These are phyloP conservation scores for Hypoxylon sp. DNA, from an alignment of 2,329 filamentous ascomycete species.

Conservation along the genomic window DNA sequence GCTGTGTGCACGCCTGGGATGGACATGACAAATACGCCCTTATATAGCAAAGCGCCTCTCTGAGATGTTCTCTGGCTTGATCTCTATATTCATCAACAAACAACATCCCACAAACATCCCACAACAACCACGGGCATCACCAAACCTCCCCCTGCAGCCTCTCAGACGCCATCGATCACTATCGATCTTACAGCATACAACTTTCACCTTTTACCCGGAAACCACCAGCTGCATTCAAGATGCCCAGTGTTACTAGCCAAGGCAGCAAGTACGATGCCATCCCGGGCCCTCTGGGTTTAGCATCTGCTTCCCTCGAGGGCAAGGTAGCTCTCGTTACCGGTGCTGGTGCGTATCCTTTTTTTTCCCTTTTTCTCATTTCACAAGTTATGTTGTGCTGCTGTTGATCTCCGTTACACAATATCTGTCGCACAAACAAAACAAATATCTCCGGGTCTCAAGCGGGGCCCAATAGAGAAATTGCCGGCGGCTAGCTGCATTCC, in stretches of 20 bases:
- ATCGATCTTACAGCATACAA: neutral
- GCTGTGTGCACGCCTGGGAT: constrained; percentile 4
- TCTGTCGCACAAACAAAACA: neutral
- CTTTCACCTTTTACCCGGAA: neutral
- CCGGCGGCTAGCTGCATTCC: constrained; percentile 29
- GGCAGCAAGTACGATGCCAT: constrained; percentile 56
- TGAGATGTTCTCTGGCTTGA: neutral
- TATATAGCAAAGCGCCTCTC: constrained; percentile 28
- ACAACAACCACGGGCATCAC: constrained; percentile 1
- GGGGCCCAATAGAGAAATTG: neutral
- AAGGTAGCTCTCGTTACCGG: constrained; percentile 59
- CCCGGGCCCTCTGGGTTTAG: constrained; percentile 58
- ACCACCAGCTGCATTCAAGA: constrained; percentile 46
- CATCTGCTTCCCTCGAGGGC: constrained; percentile 58
- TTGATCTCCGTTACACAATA: neutral
- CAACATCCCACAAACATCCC: constrained; percentile 6
- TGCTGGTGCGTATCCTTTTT: constrained; percentile 55
- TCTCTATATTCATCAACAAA: constrained; percentile 14
- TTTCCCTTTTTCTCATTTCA: neutral
- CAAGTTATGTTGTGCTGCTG: neutral
- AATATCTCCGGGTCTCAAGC: neutral
- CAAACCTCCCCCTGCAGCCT: neutral
- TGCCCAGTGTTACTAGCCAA: constrained; percentile 53
- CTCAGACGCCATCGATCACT: constrained; percentile 4
- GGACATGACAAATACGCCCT: constrained; percentile 14